A percentile compares a stretch with the other conserved stretches of the same genome.
phyloP scores from a whole-genome alignment of 768 basidiomycete genomes.

The Psilocybe subaeruginosa region DNA sequence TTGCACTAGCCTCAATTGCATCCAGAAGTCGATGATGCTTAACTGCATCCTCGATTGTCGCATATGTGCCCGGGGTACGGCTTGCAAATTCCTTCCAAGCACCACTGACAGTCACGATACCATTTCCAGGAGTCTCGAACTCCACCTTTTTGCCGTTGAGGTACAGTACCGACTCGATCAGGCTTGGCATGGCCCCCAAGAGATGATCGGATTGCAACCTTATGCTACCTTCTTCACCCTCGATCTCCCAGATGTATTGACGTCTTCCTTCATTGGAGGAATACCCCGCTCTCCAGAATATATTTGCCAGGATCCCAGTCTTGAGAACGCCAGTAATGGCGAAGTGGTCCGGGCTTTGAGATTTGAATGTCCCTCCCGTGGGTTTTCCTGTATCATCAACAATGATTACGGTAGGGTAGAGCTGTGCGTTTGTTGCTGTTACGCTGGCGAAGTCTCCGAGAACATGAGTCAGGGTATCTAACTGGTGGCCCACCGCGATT shows the following conservation, averaged over 20 bases:
- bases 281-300: constrained; percentile 29
- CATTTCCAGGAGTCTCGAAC: too few relatives aligned
- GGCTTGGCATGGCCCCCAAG: too few relatives aligned
- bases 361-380: constrained; percentile 23
- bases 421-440: constrained; percentile 25
- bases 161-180: too few relatives aligned
- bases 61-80: constrained; percentile 9
- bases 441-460: constrained; percentile 36
- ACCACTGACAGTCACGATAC: not conserved
- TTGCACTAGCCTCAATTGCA: constrained; percentile 20
- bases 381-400: constrained; percentile 23
- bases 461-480: constrained; percentile 29
- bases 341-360: constrained; percentile 28
- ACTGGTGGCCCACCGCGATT: constrained; percentile 27
- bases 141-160: too few relatives aligned
- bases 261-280: not conserved
- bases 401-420: constrained; percentile 22
- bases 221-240: too few relatives aligned
- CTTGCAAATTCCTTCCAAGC: constrained; percentile 19
- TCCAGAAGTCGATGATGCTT: constrained; percentile 18
- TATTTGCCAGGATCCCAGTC: constrained; percentile 31
- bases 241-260: too few relatives aligned
- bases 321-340: constrained; percentile 31
- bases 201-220: too few relatives aligned
- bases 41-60: constrained; percentile 25